Conservation (phyloP, 2,329 filamentous ascomycete species). For the Leptographium galeiforme region DNA sequence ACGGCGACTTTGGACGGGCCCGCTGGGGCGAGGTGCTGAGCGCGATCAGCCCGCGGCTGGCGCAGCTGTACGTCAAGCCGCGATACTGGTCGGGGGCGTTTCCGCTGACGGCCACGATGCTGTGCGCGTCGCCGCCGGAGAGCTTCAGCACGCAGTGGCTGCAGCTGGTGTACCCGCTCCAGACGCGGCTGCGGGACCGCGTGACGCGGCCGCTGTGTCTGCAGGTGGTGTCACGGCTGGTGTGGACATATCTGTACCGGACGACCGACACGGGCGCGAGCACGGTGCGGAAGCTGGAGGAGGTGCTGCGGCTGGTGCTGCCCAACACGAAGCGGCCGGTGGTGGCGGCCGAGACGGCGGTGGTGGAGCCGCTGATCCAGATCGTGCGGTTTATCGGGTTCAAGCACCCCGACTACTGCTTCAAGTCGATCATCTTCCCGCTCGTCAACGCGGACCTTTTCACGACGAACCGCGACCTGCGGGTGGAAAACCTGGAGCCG, state of each 20-base stretch:
- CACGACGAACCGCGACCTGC: constrained; percentile 58
- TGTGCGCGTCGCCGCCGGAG: constrained; percentile 80
- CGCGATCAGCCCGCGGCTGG: constrained; percentile 62
- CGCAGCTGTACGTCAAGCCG: constrained; percentile 79
- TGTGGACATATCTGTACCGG: constrained; percentile 92
- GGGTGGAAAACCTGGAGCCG: constrained; percentile 84
- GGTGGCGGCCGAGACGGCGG: constrained; percentile 67
- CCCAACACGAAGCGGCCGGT: constrained; percentile 69
- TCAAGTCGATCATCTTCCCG: constrained; percentile 85
- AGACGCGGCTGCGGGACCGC: constrained; percentile 74
- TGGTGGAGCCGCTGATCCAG: constrained; percentile 82
- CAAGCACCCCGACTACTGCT: constrained; percentile 87
- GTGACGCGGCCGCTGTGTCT: constrained; percentile 65
- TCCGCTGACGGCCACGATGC: constrained; percentile 70
- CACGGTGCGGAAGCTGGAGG: constrained; percentile 70
- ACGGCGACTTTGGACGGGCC: constrained; percentile 61
- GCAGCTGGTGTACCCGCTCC: constrained; percentile 62
- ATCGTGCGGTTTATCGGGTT: constrained; percentile 90
- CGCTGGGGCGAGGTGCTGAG: constrained; percentile 82
- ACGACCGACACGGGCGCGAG: constrained; percentile 56
- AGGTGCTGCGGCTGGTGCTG: constrained; percentile 73
- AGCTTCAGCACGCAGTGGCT: constrained; percentile 79
- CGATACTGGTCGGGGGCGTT: constrained; percentile 86
- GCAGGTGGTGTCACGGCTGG: constrained; percentile 75
- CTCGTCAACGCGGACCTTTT: constrained; percentile 90